Percentiles rank a stretch among this genome's conserved stretches.
Evolutionary conservation across 306 rosid species (phyloP).

Genomic region (Carpinus viminea): DNA sequence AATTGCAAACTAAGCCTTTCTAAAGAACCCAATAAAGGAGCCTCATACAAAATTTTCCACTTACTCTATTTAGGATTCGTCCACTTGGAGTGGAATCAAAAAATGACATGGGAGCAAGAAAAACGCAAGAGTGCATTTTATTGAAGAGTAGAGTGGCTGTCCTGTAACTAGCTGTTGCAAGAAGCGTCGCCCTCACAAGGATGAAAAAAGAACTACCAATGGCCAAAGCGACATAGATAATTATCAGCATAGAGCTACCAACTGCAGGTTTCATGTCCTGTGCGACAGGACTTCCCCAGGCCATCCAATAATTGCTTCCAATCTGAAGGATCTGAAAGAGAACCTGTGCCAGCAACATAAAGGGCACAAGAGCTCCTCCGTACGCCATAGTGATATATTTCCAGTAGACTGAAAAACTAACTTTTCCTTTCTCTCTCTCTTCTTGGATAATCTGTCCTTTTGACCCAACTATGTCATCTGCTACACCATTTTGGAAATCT

Average conservation of each 20-base stretch:
- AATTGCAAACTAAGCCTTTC: not conserved
- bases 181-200: constrained; percentile 47
- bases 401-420: constrained; percentile 74
- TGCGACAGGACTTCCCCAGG: constrained; percentile 84
- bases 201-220: constrained; percentile 66
- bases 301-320: constrained; percentile 94
- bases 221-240: constrained; percentile 65
- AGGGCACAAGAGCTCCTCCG: constrained; percentile 80
- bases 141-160: constrained; percentile 72
- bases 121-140: constrained; percentile 75
- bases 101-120: constrained; percentile 88
- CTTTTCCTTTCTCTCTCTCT: constrained; percentile 87
- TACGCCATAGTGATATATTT: constrained; percentile 67
- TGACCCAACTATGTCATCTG: constrained; percentile 36
- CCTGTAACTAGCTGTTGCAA: constrained; percentile 61
- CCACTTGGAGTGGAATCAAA: constrained; percentile 92
- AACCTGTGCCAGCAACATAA: constrained; percentile 64
- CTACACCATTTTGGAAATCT: constrained; percentile 37
- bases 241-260: constrained; percentile 44
- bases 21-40: not conserved
- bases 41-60: constrained; percentile 10
- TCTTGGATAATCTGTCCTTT: constrained; percentile 80
- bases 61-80: constrained; percentile 75
- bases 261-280: constrained; percentile 54
- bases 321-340: constrained; percentile 78